phyloP scores from a whole-genome alignment of 495 filamentous ascomycete genomes.

The Penicillium cinerascens region DNA sequence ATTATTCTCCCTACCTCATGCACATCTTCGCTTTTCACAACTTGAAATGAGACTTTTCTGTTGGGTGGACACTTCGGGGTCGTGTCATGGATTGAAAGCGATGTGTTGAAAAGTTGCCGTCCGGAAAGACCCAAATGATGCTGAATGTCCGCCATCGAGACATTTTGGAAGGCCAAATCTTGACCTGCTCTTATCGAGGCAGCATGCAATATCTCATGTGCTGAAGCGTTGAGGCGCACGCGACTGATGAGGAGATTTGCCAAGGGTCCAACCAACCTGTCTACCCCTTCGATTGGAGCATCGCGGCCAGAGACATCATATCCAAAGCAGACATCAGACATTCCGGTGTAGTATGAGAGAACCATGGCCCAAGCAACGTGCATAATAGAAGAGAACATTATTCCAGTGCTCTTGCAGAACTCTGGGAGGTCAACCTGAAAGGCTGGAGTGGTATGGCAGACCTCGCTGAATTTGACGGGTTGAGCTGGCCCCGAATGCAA shows the following conservation, averaged over 20 bases:
- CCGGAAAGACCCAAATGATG: neutral
- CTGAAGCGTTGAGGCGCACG: slow-evolving; percentile 15
- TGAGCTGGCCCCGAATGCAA: too few species aligned
- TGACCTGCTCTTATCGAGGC: neutral
- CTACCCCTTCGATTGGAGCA: slow-evolving; percentile 19
- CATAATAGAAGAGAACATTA: slow-evolving; percentile 4
- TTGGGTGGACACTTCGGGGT: too few species aligned
- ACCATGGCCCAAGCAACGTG: slow-evolving; percentile 46
- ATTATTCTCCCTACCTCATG: too few species aligned
- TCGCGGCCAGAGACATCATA: slow-evolving; percentile 32
- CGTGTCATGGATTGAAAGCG: too few species aligned
- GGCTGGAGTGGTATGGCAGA: too few species aligned
- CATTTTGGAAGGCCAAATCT: neutral
- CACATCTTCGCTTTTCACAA: too few species aligned
- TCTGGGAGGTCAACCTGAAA: too few species aligned
- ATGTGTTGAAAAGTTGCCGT: too few species aligned
- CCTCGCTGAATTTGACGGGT: too few species aligned
- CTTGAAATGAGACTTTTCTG: too few species aligned
- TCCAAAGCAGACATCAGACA: slow-evolving; percentile 46
- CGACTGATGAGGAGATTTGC: slow-evolving; percentile 22
- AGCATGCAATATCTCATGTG: neutral
- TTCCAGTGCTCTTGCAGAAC: too few species aligned
- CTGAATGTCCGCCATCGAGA: neutral
- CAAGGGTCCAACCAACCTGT: slow-evolving; percentile 14
- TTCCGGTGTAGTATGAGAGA: slow-evolving; percentile 37